phyloP scores from a whole-genome alignment of 2,329 filamentous ascomycete species.

The Cercospora berteroae region DNA sequence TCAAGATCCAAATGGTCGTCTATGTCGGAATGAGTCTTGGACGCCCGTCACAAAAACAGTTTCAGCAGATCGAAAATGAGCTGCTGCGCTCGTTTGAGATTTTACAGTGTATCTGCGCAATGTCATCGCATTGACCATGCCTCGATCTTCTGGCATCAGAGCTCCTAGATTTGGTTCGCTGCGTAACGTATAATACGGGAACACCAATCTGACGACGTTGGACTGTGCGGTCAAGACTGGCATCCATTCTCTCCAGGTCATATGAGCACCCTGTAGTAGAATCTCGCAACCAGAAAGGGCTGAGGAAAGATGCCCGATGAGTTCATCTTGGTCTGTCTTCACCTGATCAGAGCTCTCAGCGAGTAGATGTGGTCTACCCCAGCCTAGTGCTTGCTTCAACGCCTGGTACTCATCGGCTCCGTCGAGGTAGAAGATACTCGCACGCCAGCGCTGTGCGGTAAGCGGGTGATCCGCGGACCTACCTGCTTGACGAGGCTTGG shows the following conservation, averaged over 20 bases:
- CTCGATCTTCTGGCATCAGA: not conserved
- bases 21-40: not conserved
- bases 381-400: not conserved
- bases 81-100: not conserved
- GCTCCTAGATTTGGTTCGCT: not conserved
- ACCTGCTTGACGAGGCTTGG: not conserved
- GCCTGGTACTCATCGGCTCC: not conserved
- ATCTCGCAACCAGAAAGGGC: not conserved
- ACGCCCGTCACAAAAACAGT: not conserved
- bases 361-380: not conserved
- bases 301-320: not conserved
- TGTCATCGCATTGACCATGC: not conserved
- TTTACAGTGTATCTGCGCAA: not conserved
- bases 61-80: not conserved
- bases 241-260: not conserved
- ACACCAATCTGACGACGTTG: not conserved
- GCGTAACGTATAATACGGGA: not conserved
- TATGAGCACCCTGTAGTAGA: not conserved
- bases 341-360: not conserved
- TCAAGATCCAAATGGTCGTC: not conserved
- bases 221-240: not conserved
- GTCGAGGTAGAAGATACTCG: not conserved
- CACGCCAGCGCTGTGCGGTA: not conserved
- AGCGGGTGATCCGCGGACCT: not conserved
- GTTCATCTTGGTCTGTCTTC: not conserved